These are phyloP conservation scores for Colletotrichum sp. DNA, from an alignment of 2,329 filamentous ascomycete genomes.

Conservation along the genomic window DNA sequence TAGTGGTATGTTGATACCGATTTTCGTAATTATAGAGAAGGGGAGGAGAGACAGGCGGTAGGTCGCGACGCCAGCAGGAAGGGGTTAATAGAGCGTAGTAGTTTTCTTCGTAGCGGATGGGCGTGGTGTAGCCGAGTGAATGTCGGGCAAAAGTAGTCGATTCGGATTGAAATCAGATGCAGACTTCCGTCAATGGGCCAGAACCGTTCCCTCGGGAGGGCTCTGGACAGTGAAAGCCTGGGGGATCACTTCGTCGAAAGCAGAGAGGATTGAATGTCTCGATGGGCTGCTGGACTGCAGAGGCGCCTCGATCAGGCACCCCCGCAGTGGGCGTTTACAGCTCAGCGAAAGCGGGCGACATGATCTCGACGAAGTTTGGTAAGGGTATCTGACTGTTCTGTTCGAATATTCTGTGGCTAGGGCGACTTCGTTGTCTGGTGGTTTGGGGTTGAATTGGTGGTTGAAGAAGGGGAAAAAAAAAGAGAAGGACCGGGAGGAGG, in stretches of 20 bases:
- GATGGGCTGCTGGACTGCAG: constrained; percentile 88
- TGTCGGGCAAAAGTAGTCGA: constrained; percentile 6
- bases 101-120: not conserved
- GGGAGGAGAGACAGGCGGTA: not conserved
- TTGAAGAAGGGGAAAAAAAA: constrained; percentile 34
- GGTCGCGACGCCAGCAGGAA: not conserved
- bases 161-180: constrained; percentile 34
- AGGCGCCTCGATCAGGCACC: constrained; percentile 49
- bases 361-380: constrained; percentile 77
- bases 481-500: constrained; percentile 22
- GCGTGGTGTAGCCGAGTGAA: constrained; percentile 12
- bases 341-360: constrained; percentile 78
- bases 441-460: constrained; percentile 36
- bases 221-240: constrained; percentile 57
- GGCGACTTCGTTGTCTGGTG: constrained; percentile 72
- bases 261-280: constrained; percentile 62
- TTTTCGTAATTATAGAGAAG: not conserved
- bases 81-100: not conserved
- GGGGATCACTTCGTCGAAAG: constrained; percentile 67
- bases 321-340: constrained; percentile 91
- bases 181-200: constrained; percentile 42
- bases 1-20: not conserved
- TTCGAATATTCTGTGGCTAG: constrained; percentile 26
- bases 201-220: constrained; percentile 33
- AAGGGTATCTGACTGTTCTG: constrained; percentile 36